Conservation (phyloP, 208 protist genomes). For the Wallacemonas sp. region DNA sequence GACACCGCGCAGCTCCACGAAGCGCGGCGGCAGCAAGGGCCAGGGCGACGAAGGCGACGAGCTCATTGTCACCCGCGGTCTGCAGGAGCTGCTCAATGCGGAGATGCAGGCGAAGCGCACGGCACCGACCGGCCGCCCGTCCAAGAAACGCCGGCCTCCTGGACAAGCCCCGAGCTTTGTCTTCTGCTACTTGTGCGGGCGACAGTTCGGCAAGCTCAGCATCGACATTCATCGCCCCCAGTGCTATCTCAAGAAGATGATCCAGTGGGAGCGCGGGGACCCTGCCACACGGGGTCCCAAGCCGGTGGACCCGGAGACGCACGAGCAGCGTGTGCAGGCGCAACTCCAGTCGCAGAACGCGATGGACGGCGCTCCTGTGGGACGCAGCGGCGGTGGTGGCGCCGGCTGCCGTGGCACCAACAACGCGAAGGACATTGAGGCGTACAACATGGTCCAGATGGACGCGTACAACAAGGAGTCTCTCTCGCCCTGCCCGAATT, state of each 20-base stretch:
- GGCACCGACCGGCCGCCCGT: slow-evolving; percentile 2
- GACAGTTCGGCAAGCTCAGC: slow-evolving; percentile 84
- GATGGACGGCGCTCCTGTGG: slow-evolving; percentile 6
- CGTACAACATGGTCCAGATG: slow-evolving; percentile 82
- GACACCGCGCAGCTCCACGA: neutral
- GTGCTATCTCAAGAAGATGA: slow-evolving; percentile 91
- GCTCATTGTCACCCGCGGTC: slow-evolving; percentile 70
- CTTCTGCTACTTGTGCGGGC: slow-evolving; percentile 90
- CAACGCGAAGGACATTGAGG: slow-evolving; percentile 39
- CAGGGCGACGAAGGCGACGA: slow-evolving; percentile 14
- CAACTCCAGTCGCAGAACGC: slow-evolving; percentile 10
- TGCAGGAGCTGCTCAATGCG: slow-evolving; percentile 73
- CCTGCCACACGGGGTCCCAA: slow-evolving; percentile 69
- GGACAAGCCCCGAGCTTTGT: slow-evolving; percentile 70
- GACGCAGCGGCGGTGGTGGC: neutral
- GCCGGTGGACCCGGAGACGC: slow-evolving; percentile 60
- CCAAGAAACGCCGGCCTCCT: slow-evolving; percentile 12
- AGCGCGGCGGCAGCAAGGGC: slow-evolving; percentile 4
- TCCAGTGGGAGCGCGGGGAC: slow-evolving; percentile 87
- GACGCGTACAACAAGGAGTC: slow-evolving; percentile 71
- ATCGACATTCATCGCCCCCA: slow-evolving; percentile 91
- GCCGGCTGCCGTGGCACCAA: slow-evolving; percentile 21
- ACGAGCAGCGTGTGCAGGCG: slow-evolving; percentile 58
- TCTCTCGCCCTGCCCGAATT: slow-evolving; percentile 84
- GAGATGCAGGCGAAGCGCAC: slow-evolving; percentile 35